Conservation (phyloP, 305 asterid species). For the Ruellia speciosa region DNA sequence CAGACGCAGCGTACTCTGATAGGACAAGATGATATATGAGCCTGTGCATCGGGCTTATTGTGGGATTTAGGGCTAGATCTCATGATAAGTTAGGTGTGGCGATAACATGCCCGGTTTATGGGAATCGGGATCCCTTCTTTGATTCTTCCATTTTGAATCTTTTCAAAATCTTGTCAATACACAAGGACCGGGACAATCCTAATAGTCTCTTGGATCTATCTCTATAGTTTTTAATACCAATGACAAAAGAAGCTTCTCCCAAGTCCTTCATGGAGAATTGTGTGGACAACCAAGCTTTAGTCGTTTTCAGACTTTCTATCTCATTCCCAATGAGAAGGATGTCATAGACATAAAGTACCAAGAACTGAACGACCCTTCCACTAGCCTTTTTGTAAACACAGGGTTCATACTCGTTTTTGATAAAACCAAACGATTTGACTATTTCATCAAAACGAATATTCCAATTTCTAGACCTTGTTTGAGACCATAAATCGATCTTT, state of each 20-base stretch:
- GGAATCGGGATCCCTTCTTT: background rate
- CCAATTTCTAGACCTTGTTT: constrained; percentile 4
- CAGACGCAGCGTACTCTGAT: too few species aligned
- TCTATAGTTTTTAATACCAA: background rate
- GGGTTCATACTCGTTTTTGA: background rate
- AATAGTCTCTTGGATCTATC: background rate
- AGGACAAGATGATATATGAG: too few species aligned
- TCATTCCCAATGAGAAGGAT: constrained; percentile 3
- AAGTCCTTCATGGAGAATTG: background rate
- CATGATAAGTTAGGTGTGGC: too few species aligned
- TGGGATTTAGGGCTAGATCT: too few species aligned
- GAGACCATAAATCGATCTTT: background rate
- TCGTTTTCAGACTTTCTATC: background rate
- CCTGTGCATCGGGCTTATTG: too few species aligned
- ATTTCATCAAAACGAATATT: background rate
- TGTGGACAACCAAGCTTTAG: background rate
- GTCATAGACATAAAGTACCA: background rate
- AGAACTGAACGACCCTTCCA: background rate
- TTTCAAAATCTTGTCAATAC: background rate
- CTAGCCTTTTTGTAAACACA: constrained; percentile 6
- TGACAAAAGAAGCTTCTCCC: background rate
- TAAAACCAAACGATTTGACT: background rate
- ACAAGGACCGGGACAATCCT: background rate
- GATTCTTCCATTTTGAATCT: background rate
- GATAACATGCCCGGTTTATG: too few species aligned